Percentiles rank a stretch among this genome's conserved stretches.
Conservation (phyloP, 176 grass and related monocot genomes). For the Bolboschoenus planiculmis region DNA sequence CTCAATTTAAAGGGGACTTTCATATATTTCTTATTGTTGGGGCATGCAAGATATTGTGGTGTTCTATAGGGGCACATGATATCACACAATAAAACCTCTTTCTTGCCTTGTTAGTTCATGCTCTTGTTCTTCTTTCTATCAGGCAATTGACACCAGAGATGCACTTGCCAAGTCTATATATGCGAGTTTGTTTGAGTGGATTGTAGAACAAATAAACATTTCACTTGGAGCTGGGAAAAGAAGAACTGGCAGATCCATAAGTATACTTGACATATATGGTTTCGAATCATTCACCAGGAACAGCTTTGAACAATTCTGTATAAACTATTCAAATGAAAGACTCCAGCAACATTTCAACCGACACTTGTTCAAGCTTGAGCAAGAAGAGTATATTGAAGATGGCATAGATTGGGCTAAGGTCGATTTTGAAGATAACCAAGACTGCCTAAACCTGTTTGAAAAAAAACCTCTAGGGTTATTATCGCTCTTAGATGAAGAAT, state of each 20-base stretch:
- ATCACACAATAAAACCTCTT: background rate
- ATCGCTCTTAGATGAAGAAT: slow-evolving; percentile 95
- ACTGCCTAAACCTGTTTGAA: slow-evolving; percentile 88
- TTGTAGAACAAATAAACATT: slow-evolving; percentile 96
- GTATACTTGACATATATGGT: slow-evolving; percentile 98
- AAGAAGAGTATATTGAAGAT: slow-evolving; percentile 97
- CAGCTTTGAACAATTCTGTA: slow-evolving; percentile 99
- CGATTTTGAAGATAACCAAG: slow-evolving; percentile 94
- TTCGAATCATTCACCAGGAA: slow-evolving; percentile 98
- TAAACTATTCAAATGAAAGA: slow-evolving; percentile 98
- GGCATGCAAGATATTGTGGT: background rate
- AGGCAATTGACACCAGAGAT: slow-evolving; percentile 94
- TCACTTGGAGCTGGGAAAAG: slow-evolving; percentile 83
- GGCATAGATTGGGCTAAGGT: slow-evolving; percentile 99
- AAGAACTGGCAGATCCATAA: slow-evolving; percentile 87
- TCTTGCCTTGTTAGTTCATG: background rate
- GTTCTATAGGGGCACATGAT: background rate
- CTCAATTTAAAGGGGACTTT: background rate
- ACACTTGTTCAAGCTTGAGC: slow-evolving; percentile 96
- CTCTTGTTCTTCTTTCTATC: slow-evolving; percentile 28
- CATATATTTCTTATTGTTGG: background rate
- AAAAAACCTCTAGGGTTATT: slow-evolving; percentile 92
- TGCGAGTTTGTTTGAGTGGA: slow-evolving; percentile 92
- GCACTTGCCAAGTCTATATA: slow-evolving; percentile 91
- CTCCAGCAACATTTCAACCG: slow-evolving; percentile 98